These are phyloP conservation scores for Dactylellina leptospora DNA, from an alignment of 2,329 filamentous ascomycete species.

Conservation along the genomic window DNA sequence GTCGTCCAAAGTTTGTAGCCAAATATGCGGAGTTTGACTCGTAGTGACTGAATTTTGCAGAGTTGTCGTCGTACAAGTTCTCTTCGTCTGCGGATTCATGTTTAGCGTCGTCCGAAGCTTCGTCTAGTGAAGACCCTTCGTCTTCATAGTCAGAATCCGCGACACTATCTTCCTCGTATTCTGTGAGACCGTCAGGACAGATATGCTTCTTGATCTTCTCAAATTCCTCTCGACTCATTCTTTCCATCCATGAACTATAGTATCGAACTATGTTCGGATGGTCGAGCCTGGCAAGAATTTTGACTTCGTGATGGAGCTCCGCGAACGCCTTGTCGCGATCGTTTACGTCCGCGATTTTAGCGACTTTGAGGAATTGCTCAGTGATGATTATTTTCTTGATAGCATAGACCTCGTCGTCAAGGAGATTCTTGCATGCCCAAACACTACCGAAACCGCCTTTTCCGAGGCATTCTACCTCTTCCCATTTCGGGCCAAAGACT, in stretches of 20 bases:
- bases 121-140: neutral
- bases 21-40: neutral
- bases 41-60: neutral
- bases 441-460: slow-evolving; percentile 74
- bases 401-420: slow-evolving; percentile 71
- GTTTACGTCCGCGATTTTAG: slow-evolving; percentile 61
- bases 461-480: slow-evolving; percentile 68
- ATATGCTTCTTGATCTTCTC: slow-evolving; percentile 23
- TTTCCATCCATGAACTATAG: slow-evolving; percentile 72
- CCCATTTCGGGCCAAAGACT: slow-evolving; percentile 57
- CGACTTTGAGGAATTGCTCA: slow-evolving; percentile 62
- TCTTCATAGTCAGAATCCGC: neutral
- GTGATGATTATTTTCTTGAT: slow-evolving; percentile 73
- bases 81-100: neutral
- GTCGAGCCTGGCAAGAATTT: slow-evolving; percentile 70
- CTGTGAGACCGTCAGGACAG: slow-evolving; percentile 35
- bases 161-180: slow-evolving; percentile 17
- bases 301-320: slow-evolving; percentile 64
- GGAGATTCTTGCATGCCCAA: slow-evolving; percentile 69
- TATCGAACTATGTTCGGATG: slow-evolving; percentile 75
- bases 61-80: neutral
- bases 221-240: slow-evolving; percentile 40
- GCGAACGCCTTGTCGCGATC: slow-evolving; percentile 66
- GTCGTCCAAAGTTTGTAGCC: neutral
- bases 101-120: neutral